Base-by-base conservation (phyloP, 148 eudicot species). In the Polygonum maritimum region DNA sequence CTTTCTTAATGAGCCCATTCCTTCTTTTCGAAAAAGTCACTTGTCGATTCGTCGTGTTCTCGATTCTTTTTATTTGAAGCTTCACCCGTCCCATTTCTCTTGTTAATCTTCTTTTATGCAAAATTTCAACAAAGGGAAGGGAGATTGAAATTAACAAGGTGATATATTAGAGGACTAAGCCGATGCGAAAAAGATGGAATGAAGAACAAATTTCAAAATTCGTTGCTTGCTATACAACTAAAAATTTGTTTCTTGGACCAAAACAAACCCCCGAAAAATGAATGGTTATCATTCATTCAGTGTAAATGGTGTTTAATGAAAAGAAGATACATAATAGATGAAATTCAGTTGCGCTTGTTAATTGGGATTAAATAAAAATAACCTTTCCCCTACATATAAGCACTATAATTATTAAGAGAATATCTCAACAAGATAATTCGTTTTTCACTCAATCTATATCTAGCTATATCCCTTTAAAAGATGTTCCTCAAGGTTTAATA, bases 11-110 rank as follows among this genome's bases (percentile, higher is more conserved):
- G 80, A 91, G 91, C 21, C 97, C 94, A 87, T 89, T 89, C 55
- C 97, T 79, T 41, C 94, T 85, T 73, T 89, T 92, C n/a, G 97
- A 92, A 79, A 86, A 92, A 2, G 97, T 92, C 22, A 92, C 97
- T 80, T 92, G 97, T 14, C 93, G 86, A 78, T 87, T 92, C 6
- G 92, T 89, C 16, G 60, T 80, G 81, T 92, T 92, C 52, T 89
- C 92, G 70, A 89, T 89, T 79, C 86, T 92, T 77, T 83, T 85
- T 8, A 92, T 92, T 8, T 87, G 89, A 67, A 92, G 94, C 71
- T 92, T 92, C 19, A 84, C 91, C 0, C 97, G 87, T 33, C 97
- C 97, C 97, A 89, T 91, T 38, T 52, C 71, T 9, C 14, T 2
- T 33, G 45, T 22, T 21, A 5, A 22, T 19, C 10, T 35, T 18